Evolutionary conservation across 495 filamentous ascomycete species (phyloP).

Genomic region (Letharia lupina): DNA sequence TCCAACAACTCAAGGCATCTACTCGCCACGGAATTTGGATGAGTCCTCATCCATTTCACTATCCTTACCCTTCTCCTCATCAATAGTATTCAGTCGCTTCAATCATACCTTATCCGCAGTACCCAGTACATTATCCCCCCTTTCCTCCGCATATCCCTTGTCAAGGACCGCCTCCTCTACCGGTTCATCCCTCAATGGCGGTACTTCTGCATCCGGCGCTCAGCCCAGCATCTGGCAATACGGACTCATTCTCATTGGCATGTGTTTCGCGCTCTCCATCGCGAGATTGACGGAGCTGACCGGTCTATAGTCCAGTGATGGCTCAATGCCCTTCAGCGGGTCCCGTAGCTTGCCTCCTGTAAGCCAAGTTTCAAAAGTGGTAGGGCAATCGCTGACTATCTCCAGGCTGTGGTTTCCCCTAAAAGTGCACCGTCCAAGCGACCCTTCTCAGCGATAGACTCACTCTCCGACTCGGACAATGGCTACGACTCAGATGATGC

Average conservation of each 20-base stretch:
- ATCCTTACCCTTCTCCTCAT: neutral
- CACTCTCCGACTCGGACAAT: neutral
- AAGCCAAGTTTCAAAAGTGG: neutral
- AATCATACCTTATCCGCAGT: neutral
- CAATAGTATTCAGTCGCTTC: neutral
- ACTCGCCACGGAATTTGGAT: neutral
- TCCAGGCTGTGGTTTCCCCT: neutral
- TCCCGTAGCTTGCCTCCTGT: neutral
- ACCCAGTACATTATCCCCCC: neutral
- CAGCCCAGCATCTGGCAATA: neutral
- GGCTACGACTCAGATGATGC: slow-evolving; percentile 3
- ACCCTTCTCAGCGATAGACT: neutral
- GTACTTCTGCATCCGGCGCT: neutral
- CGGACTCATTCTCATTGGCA: too few relatives aligned
- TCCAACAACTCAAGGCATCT: neutral
- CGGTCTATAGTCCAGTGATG: neutral
- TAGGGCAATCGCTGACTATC: neutral
- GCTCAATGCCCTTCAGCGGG: neutral
- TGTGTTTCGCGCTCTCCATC: neutral
- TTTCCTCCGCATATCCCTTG: neutral
- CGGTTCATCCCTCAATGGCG: neutral
- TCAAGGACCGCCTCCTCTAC: neutral
- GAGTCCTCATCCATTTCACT: neutral
- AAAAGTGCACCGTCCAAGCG: neutral
- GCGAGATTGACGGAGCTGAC: neutral